These are phyloP conservation scores for Globisporangium echinulatum DNA, from an alignment of 352 stramenopile genomes.

Conservation along the genomic window DNA sequence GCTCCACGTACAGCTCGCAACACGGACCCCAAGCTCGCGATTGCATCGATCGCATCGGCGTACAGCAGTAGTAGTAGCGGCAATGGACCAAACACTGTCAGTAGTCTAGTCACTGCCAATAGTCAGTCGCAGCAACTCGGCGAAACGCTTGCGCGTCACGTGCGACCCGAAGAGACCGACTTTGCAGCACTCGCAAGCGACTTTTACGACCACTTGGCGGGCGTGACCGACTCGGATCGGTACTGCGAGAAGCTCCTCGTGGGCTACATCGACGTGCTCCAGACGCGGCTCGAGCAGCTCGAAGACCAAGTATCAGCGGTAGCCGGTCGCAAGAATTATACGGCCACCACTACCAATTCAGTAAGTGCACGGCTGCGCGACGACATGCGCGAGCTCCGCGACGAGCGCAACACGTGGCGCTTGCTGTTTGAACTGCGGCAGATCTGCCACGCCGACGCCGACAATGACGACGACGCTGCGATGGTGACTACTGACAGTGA, in stretches of 20 bases:
- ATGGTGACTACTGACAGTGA: conserved; percentile 27
- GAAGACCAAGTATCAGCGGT: conserved; percentile 16
- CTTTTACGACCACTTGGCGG: conserved; percentile 69
- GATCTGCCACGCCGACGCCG: conserved; percentile 12
- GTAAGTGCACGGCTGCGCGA: conserved; percentile 16
- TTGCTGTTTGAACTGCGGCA: too few species aligned
- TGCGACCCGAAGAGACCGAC: conserved; percentile 62
- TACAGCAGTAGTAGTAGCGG: conserved; percentile 30
- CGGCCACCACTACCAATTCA: conserved; percentile 15
- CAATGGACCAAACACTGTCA: not conserved
- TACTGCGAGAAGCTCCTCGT: conserved; percentile 70
- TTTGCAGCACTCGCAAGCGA: conserved; percentile 75
- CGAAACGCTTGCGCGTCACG: conserved; percentile 41
- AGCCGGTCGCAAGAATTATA: too few species aligned
- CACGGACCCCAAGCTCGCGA: conserved; percentile 44
- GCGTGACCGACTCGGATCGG: conserved; percentile 59
- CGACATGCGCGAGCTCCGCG: conserved; percentile 24
- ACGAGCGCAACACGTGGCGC: conserved; percentile 5
- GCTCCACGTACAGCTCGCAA: too few species aligned
- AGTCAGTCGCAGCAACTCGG: not conserved
- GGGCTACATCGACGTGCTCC: conserved; percentile 74
- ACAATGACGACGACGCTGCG: conserved; percentile 19
- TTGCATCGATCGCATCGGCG: conserved; percentile 65
- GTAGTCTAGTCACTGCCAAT: too few species aligned
- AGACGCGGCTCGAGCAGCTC: conserved; percentile 53